phyloP scores from a whole-genome alignment of 306 rosid genomes.

The Boehmeria nivea region DNA sequence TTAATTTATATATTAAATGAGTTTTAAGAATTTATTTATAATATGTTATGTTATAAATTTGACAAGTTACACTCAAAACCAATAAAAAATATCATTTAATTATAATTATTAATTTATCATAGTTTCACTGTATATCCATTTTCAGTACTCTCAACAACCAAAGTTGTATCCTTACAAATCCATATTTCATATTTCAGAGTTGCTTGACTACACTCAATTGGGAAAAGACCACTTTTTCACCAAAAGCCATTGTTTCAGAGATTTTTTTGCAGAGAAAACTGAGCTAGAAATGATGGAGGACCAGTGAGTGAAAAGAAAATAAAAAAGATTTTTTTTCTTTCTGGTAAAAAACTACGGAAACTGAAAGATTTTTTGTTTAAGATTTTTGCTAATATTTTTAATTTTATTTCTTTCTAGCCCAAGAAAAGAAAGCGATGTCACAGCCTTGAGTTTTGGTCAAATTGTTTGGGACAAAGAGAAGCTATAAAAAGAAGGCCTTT shows the following conservation, averaged over 20 bases:
- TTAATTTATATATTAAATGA: too few relatives aligned
- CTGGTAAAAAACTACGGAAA: conserved; percentile 42
- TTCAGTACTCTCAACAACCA: background rate
- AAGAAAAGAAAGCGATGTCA: conserved; percentile 29
- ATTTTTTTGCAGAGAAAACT: conserved; percentile 28
- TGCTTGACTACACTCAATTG: conserved; percentile 24
- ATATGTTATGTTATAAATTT: too few relatives aligned
- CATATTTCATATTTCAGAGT: conserved; percentile 14
- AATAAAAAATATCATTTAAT: too few relatives aligned
- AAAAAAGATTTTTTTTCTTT: background rate
- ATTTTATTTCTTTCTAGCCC: conserved; percentile 5
- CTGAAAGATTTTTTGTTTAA: conserved; percentile 32
- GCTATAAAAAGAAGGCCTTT: conserved; percentile 37
- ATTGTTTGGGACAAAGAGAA: conserved; percentile 45
- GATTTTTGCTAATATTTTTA: conserved; percentile 20
- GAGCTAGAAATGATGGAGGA: conserved; percentile 32
- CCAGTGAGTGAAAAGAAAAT: conserved; percentile 2
- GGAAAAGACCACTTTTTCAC: conserved; percentile 27
- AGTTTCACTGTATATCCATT: too few relatives aligned
- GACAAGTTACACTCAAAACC: too few relatives aligned
- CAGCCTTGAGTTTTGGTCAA: conserved; percentile 27
- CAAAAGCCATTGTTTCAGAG: conserved; percentile 30
- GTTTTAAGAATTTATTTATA: too few relatives aligned
- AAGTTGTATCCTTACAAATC: conserved; percentile 17
- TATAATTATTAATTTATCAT: too few relatives aligned